These are phyloP conservation scores for Clavispora santaluciae DNA, from an alignment of 805 yeast species.

Conservation along the genomic window DNA sequence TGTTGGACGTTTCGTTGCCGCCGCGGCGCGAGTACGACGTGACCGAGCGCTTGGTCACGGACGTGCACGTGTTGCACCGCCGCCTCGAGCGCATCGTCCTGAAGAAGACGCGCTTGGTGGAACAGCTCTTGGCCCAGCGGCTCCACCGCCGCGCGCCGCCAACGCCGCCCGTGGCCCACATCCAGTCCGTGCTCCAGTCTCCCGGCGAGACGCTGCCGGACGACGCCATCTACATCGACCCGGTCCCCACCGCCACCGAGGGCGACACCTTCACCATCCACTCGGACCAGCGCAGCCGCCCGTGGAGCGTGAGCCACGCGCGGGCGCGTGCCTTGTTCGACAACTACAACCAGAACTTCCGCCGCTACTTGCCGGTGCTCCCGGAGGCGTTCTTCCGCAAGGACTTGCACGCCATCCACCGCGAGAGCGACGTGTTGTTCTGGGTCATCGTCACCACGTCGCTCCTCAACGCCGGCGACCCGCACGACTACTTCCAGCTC, in stretches of 20 bases:
- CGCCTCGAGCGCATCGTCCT: conserved; percentile 10
- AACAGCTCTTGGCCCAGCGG: conserved; percentile 2
- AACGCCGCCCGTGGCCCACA: conserved; percentile 6
- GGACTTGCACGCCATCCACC: conserved; percentile 12
- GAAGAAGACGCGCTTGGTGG: conserved; percentile 9
- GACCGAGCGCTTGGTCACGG: conserved; percentile 10
- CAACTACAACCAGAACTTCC: conserved; percentile 7
- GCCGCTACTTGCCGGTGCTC: conserved; percentile 12
- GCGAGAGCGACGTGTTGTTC: conserved; percentile 33
- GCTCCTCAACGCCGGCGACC: conserved; percentile 19
- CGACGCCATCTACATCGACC: conserved; percentile 11
- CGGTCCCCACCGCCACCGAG: conserved; percentile 13
- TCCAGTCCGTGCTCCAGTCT: conserved; percentile 4
- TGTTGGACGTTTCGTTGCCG: conserved; percentile 44
- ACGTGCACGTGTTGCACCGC: conserved; percentile 13
- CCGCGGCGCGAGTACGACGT: conserved; percentile 12
- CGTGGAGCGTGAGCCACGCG: conserved; percentile 8
- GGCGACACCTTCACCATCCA: conserved; percentile 12
- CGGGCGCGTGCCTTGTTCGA: conserved; percentile 10
- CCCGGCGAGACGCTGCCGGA: conserved; percentile 1
- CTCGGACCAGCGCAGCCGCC: conserved; percentile 8
- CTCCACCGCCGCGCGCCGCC: neutral
- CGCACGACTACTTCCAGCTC: conserved; percentile 20
- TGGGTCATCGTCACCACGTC: conserved; percentile 39
- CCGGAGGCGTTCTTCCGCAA: conserved; percentile 11